Base-by-base conservation (phyloP, 352 stramenopile species). In the Pythium phragmiticola region DNA sequence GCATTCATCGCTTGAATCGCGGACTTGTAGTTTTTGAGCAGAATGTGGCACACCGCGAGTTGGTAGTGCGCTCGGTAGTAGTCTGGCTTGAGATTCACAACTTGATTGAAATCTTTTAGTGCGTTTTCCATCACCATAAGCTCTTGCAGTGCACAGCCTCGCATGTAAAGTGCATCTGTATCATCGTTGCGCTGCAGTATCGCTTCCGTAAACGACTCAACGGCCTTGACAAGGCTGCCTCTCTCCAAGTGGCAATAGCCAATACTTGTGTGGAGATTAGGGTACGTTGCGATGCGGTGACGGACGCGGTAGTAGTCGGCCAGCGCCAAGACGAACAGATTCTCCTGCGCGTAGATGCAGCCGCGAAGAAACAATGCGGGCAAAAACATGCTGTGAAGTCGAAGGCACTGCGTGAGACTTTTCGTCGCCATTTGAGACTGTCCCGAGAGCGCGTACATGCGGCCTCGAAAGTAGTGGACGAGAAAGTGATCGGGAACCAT, bases 301-400 rank as follows among this genome's bases (percentile, higher is more conserved):
- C 77, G 76, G 1, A 87, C 74, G 3, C 73, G 70, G 36, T 84
- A 80, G 19, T 84, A 83, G 53, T 87, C 79, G 0, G 77, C 75
- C 12, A 88, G 73, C 5, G 75, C 79, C 26, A 88, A 54, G 5
- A 80, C 69, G 1, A 80, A 71, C 16, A 87, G 39, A 19, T 78
- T 69, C 41, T 88, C 65, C 48, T 87, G 77, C 0, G 74, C 74
- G 26, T 85, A 84, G 37, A 88, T 30, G 56, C 75, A 82, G 1
- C 79, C 79, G 2, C 77, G 76, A 7, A 88, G 63, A 43, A 87
- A 88, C 5, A 82, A 62, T 9, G 75, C 77, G 1, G 78, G 79
- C 2, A 84, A 55, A 39, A 88, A 87, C 52, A 76, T 75, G 1
- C 71, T 56, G 12, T 83, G 69, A 3, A 65, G 57, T 4, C 68